phyloP scores from a whole-genome alignment of 2,329 filamentous ascomycete genomes.

The Cordyceps cateniannulata region DNA sequence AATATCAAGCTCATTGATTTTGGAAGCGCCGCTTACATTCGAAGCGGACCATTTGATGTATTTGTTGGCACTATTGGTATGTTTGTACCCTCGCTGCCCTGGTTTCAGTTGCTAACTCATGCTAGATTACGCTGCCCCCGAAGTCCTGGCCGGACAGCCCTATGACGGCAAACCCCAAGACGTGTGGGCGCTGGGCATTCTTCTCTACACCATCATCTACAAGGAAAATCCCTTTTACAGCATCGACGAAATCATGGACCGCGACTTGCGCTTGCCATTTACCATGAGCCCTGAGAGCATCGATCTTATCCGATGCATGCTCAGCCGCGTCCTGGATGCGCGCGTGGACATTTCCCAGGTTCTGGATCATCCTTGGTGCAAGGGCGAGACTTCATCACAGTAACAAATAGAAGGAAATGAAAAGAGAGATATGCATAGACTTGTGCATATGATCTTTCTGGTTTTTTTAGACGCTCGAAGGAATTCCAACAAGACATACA shows the following conservation, averaged over 20 bases:
- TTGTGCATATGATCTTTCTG: background rate
- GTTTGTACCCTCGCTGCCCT: conserved; percentile 23
- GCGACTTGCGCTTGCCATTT: conserved; percentile 85
- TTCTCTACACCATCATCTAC: conserved; percentile 98
- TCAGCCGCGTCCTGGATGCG: conserved; percentile 79
- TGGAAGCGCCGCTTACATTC: conserved; percentile 95
- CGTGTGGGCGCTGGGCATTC: conserved; percentile 93
- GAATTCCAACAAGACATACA: background rate
- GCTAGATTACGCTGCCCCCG: conserved; percentile 93
- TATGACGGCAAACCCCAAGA: conserved; percentile 97
- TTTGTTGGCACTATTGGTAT: conserved; percentile 97
- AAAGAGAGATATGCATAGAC: too few relatives aligned
- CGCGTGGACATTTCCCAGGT: conserved; percentile 85
- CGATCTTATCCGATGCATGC: conserved; percentile 83
- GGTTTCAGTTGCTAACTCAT: background rate
- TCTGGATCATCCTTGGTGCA: conserved; percentile 79
- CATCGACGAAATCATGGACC: conserved; percentile 98
- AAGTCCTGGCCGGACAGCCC: conserved; percentile 85
- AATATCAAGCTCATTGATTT: conserved; percentile 98
- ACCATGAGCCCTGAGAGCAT: conserved; percentile 87
- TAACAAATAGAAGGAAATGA: too few relatives aligned
- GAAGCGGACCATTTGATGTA: conserved; percentile 95
- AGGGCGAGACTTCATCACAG: conserved; percentile 15
- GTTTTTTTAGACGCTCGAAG: background rate
- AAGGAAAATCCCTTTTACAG: conserved; percentile 99